Conservation (phyloP, 805 yeast species). For the Pichia exigua region DNA sequence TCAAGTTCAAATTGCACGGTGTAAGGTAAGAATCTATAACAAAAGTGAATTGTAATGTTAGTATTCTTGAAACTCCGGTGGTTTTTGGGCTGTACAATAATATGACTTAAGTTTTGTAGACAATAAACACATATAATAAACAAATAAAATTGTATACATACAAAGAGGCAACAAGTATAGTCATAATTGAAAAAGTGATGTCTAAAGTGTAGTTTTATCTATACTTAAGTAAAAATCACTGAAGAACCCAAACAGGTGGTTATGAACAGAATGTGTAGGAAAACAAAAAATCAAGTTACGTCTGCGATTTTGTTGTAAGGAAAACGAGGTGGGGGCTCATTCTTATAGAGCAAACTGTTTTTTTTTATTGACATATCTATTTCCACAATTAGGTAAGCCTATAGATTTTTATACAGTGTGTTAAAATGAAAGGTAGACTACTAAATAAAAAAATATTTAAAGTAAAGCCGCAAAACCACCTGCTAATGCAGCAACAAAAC, state of each 20-base stretch:
- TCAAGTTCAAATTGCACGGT: constrained; percentile 60
- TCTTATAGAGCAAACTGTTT: not conserved
- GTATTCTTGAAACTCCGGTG: not conserved
- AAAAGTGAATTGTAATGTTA: constrained; percentile 12
- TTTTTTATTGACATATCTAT: not conserved
- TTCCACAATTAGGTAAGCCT: not conserved
- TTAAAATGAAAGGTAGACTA: not conserved
- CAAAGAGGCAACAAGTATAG: constrained; percentile 64
- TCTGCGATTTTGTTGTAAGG: too few relatives aligned
- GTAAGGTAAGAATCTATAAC: constrained; percentile 56
- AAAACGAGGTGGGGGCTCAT: not conserved
- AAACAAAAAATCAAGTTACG: too few relatives aligned
- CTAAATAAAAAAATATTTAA: not conserved
- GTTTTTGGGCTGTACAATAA: not conserved
- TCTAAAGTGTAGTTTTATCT: not conserved
- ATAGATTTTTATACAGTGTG: not conserved
- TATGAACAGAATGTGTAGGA: too few relatives aligned
- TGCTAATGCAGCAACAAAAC: constrained; percentile 16
- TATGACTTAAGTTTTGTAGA: not conserved
- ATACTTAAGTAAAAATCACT: too few relatives aligned
- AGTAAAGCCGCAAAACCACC: constrained; percentile 21
- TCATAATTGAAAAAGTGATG: constrained; percentile 35
- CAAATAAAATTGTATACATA: constrained; percentile 29
- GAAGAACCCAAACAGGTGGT: too few relatives aligned
- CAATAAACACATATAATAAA: not conserved